Evolutionary conservation across 345 rosid genomes (phyloP).

Genomic region (Rhodamnia rubescens): DNA sequence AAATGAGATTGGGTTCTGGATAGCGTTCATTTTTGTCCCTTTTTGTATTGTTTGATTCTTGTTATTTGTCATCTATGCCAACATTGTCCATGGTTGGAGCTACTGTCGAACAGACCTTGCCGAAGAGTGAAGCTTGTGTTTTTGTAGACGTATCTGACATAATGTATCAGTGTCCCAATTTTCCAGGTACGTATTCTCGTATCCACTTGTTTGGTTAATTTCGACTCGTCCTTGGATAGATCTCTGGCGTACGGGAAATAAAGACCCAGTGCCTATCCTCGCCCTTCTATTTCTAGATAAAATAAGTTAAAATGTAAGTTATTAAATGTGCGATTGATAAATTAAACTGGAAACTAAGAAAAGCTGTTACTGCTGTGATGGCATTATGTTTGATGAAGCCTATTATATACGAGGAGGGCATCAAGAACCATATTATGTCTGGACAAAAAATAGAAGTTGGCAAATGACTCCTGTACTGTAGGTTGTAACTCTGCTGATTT

Average conservation of each 20-base stretch:
- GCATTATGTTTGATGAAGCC: background rate
- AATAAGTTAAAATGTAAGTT: too few species aligned
- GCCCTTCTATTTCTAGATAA: too few species aligned
- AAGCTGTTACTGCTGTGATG: background rate
- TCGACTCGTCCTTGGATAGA: background rate
- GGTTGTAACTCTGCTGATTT: background rate
- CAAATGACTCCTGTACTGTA: too few species aligned
- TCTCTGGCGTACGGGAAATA: background rate
- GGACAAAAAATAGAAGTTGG: background rate
- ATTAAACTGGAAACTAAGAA: background rate
- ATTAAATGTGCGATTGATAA: background rate
- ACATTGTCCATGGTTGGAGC: background rate
- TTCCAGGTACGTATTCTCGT: background rate
- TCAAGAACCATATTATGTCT: background rate
- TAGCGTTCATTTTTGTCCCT: background rate
- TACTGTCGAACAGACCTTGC: background rate
- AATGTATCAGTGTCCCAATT: background rate
- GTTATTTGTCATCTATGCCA: background rate
- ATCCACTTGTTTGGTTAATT: background rate
- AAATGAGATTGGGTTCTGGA: constrained; percentile 12
- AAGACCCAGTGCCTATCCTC: too few species aligned
- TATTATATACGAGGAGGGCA: background rate
- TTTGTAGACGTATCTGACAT: background rate
- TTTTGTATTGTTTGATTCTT: background rate
- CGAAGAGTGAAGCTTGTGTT: background rate